Evolutionary conservation across 2,329 filamentous ascomycete genomes (phyloP).

Genomic region (Thielaviopsis musarum): DNA sequence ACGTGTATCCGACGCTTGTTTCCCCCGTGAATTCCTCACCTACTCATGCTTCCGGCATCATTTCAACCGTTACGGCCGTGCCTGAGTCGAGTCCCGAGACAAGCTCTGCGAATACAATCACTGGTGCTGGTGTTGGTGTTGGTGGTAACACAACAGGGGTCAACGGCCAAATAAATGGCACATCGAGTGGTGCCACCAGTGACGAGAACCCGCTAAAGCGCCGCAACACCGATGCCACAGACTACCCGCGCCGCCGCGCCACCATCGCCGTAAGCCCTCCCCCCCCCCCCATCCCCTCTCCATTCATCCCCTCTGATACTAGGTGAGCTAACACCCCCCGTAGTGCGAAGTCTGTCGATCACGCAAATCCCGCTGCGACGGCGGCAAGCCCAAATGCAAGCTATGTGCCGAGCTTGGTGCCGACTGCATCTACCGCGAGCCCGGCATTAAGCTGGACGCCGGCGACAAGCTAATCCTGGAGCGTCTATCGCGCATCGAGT

Average conservation of each 20-base stretch:
- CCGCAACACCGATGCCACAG: constrained; percentile 42
- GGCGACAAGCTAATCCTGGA: constrained; percentile 77
- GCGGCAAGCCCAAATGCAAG: constrained; percentile 67
- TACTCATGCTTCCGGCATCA: not conserved
- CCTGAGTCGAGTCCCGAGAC: not conserved
- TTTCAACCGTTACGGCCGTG: not conserved
- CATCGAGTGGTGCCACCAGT: not conserved
- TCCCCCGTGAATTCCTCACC: not conserved
- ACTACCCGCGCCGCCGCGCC: constrained; percentile 45
- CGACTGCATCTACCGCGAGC: constrained; percentile 71
- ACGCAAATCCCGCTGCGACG: constrained; percentile 64
- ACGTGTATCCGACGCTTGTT: not conserved
- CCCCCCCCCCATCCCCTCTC: not conserved
- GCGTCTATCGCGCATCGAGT: constrained; percentile 61
- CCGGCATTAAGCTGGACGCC: constrained; percentile 72
- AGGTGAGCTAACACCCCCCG: not conserved
- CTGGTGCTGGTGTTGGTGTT: too few relatives aligned
- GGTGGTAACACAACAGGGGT: too few relatives aligned
- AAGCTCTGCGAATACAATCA: too few relatives aligned
- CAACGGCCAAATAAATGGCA: too few relatives aligned
- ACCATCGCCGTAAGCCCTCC: constrained; percentile 39
- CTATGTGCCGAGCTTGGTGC: constrained; percentile 68
- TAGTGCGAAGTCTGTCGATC: constrained; percentile 71
- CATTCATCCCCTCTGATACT: not conserved
- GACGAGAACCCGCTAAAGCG: constrained; percentile 37